phyloP scores from a whole-genome alignment of 768 basidiomycete genomes.

The Neoboletus brunneissimus region DNA sequence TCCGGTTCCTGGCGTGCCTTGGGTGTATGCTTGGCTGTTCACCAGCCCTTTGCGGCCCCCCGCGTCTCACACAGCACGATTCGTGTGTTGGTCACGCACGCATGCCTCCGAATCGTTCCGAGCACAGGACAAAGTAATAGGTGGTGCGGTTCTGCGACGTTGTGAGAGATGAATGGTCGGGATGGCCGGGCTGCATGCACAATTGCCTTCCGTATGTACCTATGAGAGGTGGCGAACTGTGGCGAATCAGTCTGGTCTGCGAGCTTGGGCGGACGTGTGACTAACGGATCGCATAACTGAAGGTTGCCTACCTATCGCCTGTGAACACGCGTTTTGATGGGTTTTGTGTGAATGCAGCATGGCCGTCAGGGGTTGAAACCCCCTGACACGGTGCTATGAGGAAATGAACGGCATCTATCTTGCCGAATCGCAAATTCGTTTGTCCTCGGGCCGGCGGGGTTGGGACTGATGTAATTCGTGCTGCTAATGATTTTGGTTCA shows the following conservation, averaged over 20 bases:
- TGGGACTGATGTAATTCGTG: conserved; percentile 3
- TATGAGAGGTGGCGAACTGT: background rate
- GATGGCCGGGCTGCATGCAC: background rate
- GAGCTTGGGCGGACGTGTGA: background rate
- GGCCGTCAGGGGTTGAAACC: conserved; percentile 22
- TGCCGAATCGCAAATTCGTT: conserved; percentile 17
- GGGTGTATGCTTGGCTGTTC: conserved; percentile 10
- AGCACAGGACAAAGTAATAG: background rate
- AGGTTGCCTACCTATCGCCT: conserved; percentile 8
- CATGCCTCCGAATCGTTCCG: background rate
- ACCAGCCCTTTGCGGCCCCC: conserved; percentile 6
- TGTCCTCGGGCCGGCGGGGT: conserved; percentile 12
- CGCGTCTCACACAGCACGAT: background rate
- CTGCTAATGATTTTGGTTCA: background rate
- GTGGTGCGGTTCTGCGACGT: background rate
- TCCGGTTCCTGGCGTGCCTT: conserved; percentile 26
- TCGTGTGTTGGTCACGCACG: conserved; percentile 15
- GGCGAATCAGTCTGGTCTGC: conserved; percentile 1
- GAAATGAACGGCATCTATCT: conserved; percentile 28
- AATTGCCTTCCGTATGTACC: background rate
- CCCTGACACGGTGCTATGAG: conserved; percentile 13
- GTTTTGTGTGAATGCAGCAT: conserved; percentile 20
- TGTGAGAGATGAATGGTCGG: background rate
- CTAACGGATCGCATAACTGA: background rate
- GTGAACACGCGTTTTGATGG: conserved; percentile 22